Base-by-base conservation (phyloP, 106 monocot genomes). In the Dendrobium catenatum region DNA sequence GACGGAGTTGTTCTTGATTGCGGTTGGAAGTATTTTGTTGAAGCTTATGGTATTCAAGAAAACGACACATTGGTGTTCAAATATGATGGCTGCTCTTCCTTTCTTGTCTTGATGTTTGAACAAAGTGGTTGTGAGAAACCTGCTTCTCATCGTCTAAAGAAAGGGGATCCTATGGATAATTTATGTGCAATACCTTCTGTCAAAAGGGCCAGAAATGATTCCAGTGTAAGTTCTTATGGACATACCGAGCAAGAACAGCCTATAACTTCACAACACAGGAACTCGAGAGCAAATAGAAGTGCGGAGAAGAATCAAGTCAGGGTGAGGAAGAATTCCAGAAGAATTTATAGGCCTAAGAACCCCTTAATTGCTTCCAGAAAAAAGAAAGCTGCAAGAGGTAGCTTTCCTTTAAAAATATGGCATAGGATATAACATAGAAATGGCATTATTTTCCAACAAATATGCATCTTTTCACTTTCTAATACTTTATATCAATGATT, bases 1-100 rank as follows among this genome's bases (percentile, higher is more conserved):
- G 80, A 66, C 29, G 80, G 76, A 42, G 70, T 79, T 5, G 68
- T 68, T 40, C 55, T 86, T 33, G 55, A 83, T 55, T 44, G 54
- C 48, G 86, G 86, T 0, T 86, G 86, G 83, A 80, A 77, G 48
- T 68, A 80, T 13, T 86, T 86, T 80, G 77, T 72, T 3, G 80
- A 77, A 61, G 86, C 76, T 83, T 83, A 83, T 22, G 19, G 29
- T 26, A 33, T 86, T 37, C 24, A 77, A 15, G 72, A 80, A 11
- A 47, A 70, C 11, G 80, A 86, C 75, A 26, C 83, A 19, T 64
- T 86, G 55, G 9, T 86, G 27, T 86, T 86, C 72, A 80, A 83
- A 46, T 86, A 80, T 51, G 46, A 83, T 73, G 83, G 80, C 40
- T 20, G 72, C 1, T 81, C 68, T 72, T 80, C 70, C 17, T 86